A percentile compares a stretch with the other conserved stretches of the same genome.
Conservation (phyloP, 768 basidiomycete genomes). For the Boletus speciosus region DNA sequence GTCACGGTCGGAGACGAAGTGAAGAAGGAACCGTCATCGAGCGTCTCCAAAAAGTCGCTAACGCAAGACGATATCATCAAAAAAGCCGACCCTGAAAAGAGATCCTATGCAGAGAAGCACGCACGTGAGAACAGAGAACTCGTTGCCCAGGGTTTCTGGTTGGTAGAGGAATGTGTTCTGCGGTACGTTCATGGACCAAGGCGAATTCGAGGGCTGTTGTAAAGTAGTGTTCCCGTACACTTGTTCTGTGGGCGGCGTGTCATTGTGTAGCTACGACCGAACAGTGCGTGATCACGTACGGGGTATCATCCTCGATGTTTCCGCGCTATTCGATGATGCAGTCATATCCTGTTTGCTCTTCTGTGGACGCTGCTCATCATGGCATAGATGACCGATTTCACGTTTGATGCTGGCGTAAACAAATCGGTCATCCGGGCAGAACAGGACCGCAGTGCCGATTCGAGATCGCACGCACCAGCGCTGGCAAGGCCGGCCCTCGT, state of each 20-base stretch:
- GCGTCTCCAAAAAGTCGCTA: constrained; percentile 85
- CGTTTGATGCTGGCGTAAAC: constrained; percentile 75
- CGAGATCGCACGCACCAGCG: constrained; percentile 69
- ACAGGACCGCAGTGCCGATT: constrained; percentile 2
- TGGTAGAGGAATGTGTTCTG: constrained; percentile 61
- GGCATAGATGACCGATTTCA: constrained; percentile 92
- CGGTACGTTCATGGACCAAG: constrained; percentile 54
- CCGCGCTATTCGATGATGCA: constrained; percentile 23
- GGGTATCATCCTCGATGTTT: constrained; percentile 33
- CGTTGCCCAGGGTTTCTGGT: constrained; percentile 73
- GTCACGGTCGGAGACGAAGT: constrained; percentile 49
- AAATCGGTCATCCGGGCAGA: constrained; percentile 6
- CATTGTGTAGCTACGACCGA: neutral
- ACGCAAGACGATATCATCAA: neutral
- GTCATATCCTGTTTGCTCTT: constrained; percentile 45
- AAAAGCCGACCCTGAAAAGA: neutral
- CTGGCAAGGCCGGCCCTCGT: constrained; percentile 86
- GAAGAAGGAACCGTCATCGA: constrained; percentile 83
- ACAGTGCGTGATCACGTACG: constrained; percentile 14
- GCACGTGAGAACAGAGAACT: constrained; percentile 78
- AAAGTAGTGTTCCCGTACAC: constrained; percentile 20
- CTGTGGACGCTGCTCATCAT: constrained; percentile 69
- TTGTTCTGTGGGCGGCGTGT: constrained; percentile 16
- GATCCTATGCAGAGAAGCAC: constrained; percentile 16
- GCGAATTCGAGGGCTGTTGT: constrained; percentile 33